Evolutionary conservation across 2,329 filamentous ascomycete genomes (phyloP).

Genomic region (Fusarium camptoceras): DNA sequence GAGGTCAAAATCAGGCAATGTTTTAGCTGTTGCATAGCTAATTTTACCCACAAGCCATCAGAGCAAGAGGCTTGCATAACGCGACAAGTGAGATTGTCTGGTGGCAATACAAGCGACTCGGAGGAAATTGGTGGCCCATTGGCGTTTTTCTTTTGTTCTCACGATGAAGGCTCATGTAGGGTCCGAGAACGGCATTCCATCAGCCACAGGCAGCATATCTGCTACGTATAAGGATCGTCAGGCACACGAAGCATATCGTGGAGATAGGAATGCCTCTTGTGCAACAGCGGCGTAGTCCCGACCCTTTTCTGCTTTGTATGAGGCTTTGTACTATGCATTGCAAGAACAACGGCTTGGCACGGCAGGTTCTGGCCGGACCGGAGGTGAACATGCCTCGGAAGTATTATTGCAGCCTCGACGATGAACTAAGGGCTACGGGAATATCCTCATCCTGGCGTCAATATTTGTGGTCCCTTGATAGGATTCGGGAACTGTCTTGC

Average conservation of each 20-base stretch:
- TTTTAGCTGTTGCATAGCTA: conserved; percentile 3
- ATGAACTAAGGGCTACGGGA: not conserved
- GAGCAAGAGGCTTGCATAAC: conserved; percentile 14
- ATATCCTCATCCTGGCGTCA: not conserved
- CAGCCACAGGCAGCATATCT: not conserved
- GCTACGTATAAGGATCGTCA: conserved; percentile 16
- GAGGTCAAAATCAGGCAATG: conserved; percentile 2
- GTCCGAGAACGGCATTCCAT: conserved; percentile 12
- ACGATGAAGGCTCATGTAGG: not conserved
- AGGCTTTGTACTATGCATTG: not conserved
- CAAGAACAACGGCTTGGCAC: conserved; percentile 13
- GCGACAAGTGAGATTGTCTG: conserved; percentile 14
- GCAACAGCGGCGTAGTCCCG: conserved; percentile 7
- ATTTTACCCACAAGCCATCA: conserved; percentile 24
- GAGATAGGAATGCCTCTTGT: not conserved
- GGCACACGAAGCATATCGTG: conserved; percentile 5
- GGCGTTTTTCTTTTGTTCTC: conserved; percentile 5
- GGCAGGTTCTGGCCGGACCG: conserved; percentile 2
- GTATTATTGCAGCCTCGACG: not conserved
- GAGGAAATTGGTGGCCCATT: conserved; percentile 18
- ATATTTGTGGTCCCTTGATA: not conserved
- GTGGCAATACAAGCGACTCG: conserved; percentile 18
- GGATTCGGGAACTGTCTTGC: not conserved
- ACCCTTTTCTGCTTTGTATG: conserved; percentile 9
- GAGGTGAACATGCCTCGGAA: not conserved